These are phyloP conservation scores for Phlebiopsis flavidoalba DNA, from an alignment of 768 basidiomycete species.

Conservation along the genomic window DNA sequence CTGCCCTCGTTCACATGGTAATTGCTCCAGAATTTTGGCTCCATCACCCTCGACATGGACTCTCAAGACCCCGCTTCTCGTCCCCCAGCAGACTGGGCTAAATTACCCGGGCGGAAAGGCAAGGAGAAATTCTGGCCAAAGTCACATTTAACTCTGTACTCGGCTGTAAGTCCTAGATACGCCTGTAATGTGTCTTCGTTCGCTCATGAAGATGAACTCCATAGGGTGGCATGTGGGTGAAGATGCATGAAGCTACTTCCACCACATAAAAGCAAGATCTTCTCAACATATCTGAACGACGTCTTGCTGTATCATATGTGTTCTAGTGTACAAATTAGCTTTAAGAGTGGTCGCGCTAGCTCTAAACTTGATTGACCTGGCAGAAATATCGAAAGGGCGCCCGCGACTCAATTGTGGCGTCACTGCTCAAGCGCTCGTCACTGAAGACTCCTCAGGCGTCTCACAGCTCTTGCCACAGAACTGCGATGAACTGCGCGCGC, in stretches of 20 bases:
- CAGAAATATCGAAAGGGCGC: too few relatives aligned
- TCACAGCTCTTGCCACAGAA: too few relatives aligned
- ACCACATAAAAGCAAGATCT: background rate
- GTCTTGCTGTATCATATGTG: background rate
- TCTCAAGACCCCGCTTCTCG: constrained; percentile 28
- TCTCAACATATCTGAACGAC: background rate
- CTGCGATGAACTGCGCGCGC: too few relatives aligned
- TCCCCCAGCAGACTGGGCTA: constrained; percentile 28
- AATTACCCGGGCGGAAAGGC: constrained; percentile 30
- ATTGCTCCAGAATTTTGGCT: constrained; percentile 45
- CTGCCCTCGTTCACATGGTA: constrained; percentile 47
- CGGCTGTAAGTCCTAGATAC: constrained; percentile 18
- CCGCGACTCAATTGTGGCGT: too few relatives aligned
- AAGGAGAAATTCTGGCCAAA: constrained; percentile 36
- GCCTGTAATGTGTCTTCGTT: too few relatives aligned
- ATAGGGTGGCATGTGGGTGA: constrained; percentile 25
- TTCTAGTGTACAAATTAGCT: too few relatives aligned
- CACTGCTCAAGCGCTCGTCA: too few relatives aligned
- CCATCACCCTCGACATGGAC: constrained; percentile 33
- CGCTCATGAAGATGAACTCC: background rate
- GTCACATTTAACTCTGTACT: constrained; percentile 39
- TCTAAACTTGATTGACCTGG: too few relatives aligned
- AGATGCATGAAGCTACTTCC: constrained; percentile 25
- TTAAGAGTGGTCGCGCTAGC: too few relatives aligned
- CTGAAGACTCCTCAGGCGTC: too few relatives aligned